phyloP scores from a whole-genome alignment of 2,329 filamentous ascomycete species.

The Fusarium continuum region DNA sequence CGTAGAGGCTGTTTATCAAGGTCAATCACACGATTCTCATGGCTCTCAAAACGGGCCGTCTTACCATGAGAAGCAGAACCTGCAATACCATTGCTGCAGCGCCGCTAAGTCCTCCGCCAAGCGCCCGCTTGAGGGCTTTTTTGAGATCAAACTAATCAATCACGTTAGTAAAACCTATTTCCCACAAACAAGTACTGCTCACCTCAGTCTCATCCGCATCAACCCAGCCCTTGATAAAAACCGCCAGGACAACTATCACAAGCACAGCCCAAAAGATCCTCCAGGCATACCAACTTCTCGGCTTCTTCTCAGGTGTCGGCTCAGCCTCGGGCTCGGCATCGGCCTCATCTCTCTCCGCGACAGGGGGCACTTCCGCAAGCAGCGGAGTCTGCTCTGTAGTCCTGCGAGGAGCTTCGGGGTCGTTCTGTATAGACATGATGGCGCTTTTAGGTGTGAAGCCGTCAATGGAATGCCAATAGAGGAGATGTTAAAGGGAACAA shows the following conservation, averaged over 20 bases:
- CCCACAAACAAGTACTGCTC: rapidly evolving
- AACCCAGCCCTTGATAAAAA: conserved; percentile 19
- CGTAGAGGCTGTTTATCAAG: conserved; percentile 51
- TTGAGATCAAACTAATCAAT: conserved; percentile 54
- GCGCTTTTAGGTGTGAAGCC: rapidly evolving
- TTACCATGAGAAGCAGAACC: conserved; percentile 58
- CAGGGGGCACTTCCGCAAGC: neutral
- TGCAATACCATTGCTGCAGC: conserved; percentile 60
- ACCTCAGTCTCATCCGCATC: conserved; percentile 29
- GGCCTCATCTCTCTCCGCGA: neutral
- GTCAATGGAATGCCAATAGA: neutral
- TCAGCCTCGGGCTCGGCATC: neutral
- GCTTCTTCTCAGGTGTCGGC: neutral
- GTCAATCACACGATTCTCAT: neutral
- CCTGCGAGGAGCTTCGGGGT: neutral
- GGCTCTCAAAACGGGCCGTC: rapidly evolving
- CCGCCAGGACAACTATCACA: neutral
- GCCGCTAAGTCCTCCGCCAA: conserved; percentile 58
- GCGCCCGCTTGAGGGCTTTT: conserved; percentile 54
- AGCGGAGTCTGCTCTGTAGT: conserved; percentile 17
- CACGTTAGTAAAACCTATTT: neutral
- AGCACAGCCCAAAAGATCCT: conserved; percentile 12
- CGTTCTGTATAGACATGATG: neutral
- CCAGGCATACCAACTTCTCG: conserved; percentile 21
- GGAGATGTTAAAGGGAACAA: neutral